These are phyloP conservation scores for Ocimum tenuiflorum DNA, from an alignment of 257 asterid genomes.

Conservation along the genomic window DNA sequence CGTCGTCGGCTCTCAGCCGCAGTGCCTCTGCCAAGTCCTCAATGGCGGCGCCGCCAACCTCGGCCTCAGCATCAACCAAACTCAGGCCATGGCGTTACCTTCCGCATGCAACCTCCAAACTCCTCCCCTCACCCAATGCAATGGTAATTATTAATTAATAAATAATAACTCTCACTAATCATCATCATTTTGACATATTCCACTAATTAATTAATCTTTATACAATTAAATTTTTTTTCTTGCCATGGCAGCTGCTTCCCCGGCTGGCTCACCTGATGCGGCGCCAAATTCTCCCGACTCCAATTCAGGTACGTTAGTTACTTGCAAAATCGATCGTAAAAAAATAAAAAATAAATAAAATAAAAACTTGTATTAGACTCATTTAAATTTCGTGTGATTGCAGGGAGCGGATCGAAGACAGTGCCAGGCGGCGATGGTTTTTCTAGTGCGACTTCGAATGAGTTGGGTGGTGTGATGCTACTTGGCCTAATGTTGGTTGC, in stretches of 20 bases:
- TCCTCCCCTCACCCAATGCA: slow-evolving; percentile 56
- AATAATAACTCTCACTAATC: background rate
- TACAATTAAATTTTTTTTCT: background rate
- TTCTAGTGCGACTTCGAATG: slow-evolving; percentile 26
- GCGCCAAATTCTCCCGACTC: slow-evolving; percentile 42
- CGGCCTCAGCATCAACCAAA: slow-evolving; percentile 60
- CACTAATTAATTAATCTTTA: background rate
- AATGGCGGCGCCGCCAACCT: slow-evolving; percentile 54
- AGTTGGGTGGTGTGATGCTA: slow-evolving; percentile 21
- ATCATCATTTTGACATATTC: background rate
- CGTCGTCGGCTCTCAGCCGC: slow-evolving; percentile 59
- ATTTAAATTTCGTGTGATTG: background rate
- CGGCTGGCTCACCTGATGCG: slow-evolving; percentile 49
- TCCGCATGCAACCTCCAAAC: slow-evolving; percentile 61
- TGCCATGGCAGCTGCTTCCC: slow-evolving; percentile 33
- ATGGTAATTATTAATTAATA: slow-evolving; percentile 42
- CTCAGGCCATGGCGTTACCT: slow-evolving; percentile 73
- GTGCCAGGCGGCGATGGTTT: slow-evolving; percentile 33
- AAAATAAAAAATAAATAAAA: no score
- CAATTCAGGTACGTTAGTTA: background rate
- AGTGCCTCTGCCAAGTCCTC: slow-evolving; percentile 66
- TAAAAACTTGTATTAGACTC: no score
- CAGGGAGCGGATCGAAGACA: slow-evolving; percentile 33
- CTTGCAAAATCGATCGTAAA: no score
- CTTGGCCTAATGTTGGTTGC: slow-evolving; percentile 23